phyloP scores from a whole-genome alignment of 2,329 filamentous ascomycete genomes.

The Sclerotinia sclerotiorum region DNA sequence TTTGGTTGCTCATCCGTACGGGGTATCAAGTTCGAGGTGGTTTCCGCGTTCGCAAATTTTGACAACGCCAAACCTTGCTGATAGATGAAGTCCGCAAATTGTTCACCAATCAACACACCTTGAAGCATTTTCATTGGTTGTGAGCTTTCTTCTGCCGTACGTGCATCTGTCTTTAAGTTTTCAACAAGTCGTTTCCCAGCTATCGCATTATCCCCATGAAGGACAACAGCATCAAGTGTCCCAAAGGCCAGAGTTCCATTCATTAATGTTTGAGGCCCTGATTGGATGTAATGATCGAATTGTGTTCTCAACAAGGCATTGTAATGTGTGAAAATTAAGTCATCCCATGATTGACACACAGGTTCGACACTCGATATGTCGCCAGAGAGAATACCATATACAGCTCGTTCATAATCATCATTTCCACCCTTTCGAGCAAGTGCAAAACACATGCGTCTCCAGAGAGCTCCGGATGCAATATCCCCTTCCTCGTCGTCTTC shows the following conservation, averaged over 20 bases:
- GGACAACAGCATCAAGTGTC: slow-evolving; percentile 63
- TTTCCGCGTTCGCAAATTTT: slow-evolving; percentile 48
- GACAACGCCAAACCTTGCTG: slow-evolving; percentile 57
- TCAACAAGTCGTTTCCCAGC: slow-evolving; percentile 60
- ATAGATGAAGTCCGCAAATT: slow-evolving; percentile 56
- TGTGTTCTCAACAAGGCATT: slow-evolving; percentile 80
- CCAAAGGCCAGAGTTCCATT: slow-evolving; percentile 58
- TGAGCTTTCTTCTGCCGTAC: slow-evolving; percentile 58
- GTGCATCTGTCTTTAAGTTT: slow-evolving; percentile 56
- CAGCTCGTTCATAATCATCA: slow-evolving; percentile 80
- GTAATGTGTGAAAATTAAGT: slow-evolving; percentile 82
- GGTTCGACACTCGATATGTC: slow-evolving; percentile 75
- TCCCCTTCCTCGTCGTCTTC: slow-evolving; percentile 49
- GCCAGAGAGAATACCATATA: slow-evolving; percentile 87
- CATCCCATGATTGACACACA: slow-evolving; percentile 79
- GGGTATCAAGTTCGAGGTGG: slow-evolving; percentile 47
- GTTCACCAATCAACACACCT: slow-evolving; percentile 68
- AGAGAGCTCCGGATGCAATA: slow-evolving; percentile 57
- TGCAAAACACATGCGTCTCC: slow-evolving; percentile 75
- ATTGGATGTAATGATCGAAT: slow-evolving; percentile 70
- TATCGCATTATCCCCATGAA: slow-evolving; percentile 55
- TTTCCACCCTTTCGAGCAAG: slow-evolving; percentile 67
- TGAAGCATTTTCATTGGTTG: slow-evolving; percentile 74
- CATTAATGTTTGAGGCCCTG: slow-evolving; percentile 52
- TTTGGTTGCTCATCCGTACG: slow-evolving; percentile 42